These are phyloP conservation scores for Kalanchoe fedtschenkoi DNA, from an alignment of 164 flowering plant genomes.

Conservation along the genomic window DNA sequence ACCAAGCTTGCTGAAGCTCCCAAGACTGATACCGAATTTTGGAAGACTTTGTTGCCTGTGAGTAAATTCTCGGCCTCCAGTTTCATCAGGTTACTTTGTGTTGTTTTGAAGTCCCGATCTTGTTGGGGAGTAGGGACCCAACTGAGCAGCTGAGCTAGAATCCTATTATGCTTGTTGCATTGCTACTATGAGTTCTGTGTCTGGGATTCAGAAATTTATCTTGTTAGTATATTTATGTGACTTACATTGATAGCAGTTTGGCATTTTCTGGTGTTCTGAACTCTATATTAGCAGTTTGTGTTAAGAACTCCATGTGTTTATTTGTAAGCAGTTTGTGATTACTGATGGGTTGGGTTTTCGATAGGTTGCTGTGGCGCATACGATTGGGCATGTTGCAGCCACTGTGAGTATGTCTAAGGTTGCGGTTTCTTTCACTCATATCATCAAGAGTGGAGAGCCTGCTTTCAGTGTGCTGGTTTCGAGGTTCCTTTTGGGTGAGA, in stretches of 20 bases:
- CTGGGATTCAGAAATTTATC: background rate
- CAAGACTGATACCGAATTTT: conserved; percentile 49
- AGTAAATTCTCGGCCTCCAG: conserved; percentile 3
- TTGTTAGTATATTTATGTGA: too few relatives aligned
- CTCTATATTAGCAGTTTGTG: too few relatives aligned
- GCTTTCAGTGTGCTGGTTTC: conserved; percentile 82
- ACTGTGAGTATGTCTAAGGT: conserved; percentile 86
- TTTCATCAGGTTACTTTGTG: conserved; percentile 14
- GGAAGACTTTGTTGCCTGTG: conserved; percentile 55
- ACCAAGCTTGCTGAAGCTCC: conserved; percentile 41
- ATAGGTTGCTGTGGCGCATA: conserved; percentile 79
- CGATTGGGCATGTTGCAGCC: conserved; percentile 84
- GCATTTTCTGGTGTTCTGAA: too few relatives aligned
- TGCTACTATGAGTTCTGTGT: background rate
- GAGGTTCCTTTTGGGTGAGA: conserved; percentile 59
- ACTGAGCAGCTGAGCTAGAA: background rate
- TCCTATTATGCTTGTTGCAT: background rate
- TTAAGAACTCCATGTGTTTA: background rate
- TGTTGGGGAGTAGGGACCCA: background rate
- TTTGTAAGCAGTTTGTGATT: background rate
- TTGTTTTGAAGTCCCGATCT: background rate
- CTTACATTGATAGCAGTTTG: too few relatives aligned
- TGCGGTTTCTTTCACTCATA: conserved; percentile 82
- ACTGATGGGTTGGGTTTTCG: background rate
- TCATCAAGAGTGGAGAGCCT: conserved; percentile 81